Evolutionary conservation across 441 rosid genomes (phyloP), one percentile per base, ranked within the genome.

Genomic region (Euphorbia celastroides): DNA sequence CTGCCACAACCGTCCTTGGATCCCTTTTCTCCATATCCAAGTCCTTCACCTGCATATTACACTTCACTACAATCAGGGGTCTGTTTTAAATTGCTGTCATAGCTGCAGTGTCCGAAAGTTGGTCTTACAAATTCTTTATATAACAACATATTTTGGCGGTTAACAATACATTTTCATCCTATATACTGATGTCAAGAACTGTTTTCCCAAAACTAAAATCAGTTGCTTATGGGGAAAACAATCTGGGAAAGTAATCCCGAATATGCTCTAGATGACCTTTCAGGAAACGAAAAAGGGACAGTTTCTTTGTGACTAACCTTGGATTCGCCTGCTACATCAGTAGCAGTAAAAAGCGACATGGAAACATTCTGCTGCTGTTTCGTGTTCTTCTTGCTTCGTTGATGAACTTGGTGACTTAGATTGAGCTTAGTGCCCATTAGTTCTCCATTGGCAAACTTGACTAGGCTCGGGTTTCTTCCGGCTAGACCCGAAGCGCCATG

Each of bases 341-440:
- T 54, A 28, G 83, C 65, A 30, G 81, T 34, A 34, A 3, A 34
- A 34, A 34, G 67, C 25, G 85, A 69, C 91, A 84, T 80, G 65
- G 71, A 66, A 68, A 84, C 66, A 25, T n/a, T 70, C 69, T 58
- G 69, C 78, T 58, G 69, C 78, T 63, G 74, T 6, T 17, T 61
- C 52, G 16, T 36, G 57, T 61, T 69, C 30, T 17, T n/a, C 3
- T 41, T 41, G 12, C 44, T 41, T 3, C 61, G 72, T 30, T 25
- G 56, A 13, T 68, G 67, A 4, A 48, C 54, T 17, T 55, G 23
- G 19, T 69, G 78, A 55, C 72, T 64, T 76, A 65, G 51, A 60
- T 75, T 76, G 34, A 90, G 71, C 78, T 86, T 84, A 70, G 65
- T 81, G 50, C 97, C 98, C 96, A 90, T 90, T 13, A 88, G 73